Percentiles rank a stretch among this genome's conserved stretches.
These are phyloP conservation scores for Microascus cirrosus DNA, from an alignment of 2,329 filamentous ascomycete genomes.

Conservation along the genomic window DNA sequence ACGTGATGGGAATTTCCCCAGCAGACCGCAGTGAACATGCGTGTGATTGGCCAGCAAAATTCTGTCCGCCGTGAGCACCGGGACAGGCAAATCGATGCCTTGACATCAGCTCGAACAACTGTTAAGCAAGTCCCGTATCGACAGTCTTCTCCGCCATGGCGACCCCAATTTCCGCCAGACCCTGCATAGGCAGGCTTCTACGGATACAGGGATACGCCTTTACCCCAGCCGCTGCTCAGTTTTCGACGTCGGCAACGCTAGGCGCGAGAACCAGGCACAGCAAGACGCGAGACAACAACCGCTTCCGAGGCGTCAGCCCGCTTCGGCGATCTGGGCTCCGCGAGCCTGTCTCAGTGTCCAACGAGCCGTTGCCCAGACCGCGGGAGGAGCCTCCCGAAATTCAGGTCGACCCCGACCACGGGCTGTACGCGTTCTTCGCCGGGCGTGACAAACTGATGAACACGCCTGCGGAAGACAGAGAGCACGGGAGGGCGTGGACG, in stretches of 20 bases:
- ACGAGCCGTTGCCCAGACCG: constrained; percentile 63
- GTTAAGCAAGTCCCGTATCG: background rate
- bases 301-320: constrained; percentile 68
- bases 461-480: constrained; percentile 57
- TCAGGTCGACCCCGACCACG: constrained; percentile 62
- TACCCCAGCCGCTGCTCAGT: constrained; percentile 15
- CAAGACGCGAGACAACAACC: constrained; percentile 63
- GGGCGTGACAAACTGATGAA: constrained; percentile 55
- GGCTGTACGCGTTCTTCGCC: constrained; percentile 87
- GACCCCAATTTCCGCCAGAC: constrained; percentile 1
- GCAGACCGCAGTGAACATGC: background rate
- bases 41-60: constrained; percentile 5
- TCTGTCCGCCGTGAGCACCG: background rate
- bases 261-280: constrained; percentile 24
- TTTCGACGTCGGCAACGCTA: constrained; percentile 43
- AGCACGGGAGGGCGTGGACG: constrained; percentile 74
- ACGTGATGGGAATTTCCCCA: background rate
- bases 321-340: constrained; percentile 67
- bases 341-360: constrained; percentile 62
- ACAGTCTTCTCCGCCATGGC: constrained; percentile 1
- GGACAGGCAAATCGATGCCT: background rate
- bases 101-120: background rate
- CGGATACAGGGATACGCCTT: background rate
- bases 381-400: constrained; percentile 49
- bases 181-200: constrained; percentile 5